These are phyloP conservation scores for Heterobasidion occidentale DNA, from an alignment of 1,284 basidiomycete genomes.

Conservation along the genomic window DNA sequence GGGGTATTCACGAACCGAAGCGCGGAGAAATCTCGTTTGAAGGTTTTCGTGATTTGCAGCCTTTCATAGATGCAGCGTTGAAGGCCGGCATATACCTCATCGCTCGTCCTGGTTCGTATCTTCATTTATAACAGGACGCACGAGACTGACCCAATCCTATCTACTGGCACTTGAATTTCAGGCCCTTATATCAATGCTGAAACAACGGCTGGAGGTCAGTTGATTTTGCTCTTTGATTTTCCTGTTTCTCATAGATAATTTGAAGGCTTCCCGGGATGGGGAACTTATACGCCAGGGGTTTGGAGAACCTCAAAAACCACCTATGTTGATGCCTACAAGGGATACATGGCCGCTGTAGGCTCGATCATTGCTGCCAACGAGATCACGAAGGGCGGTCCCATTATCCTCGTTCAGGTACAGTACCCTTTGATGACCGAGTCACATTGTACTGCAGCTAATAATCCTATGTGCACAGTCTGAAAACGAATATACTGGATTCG, in stretches of 20 bases:
- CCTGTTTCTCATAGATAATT: not conserved
- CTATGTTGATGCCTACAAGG: not conserved
- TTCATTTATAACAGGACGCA: no score
- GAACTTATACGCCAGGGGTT: not conserved
- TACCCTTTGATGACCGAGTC: not conserved
- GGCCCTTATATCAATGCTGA: not conserved
- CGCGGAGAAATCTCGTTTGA: not conserved
- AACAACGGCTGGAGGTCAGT: not conserved
- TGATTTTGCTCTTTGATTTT: not conserved
- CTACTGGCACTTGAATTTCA: not conserved
- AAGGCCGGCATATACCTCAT: not conserved
- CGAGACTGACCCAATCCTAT: not conserved
- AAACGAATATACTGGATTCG: not conserved
- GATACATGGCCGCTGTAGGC: not conserved
- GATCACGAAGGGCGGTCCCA: not conserved
- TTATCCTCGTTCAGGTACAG: not conserved
- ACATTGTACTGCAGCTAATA: not conserved
- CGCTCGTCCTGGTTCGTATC: not conserved
- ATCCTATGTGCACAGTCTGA: not conserved
- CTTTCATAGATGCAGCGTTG: not conserved
- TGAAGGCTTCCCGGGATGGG: not conserved
- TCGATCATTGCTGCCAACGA: not conserved
- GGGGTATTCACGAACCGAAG: not conserved
- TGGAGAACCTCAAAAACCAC: not conserved
- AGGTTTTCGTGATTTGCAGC: not conserved